Base-by-base conservation (phyloP, 2,329 filamentous ascomycete species). In the Clarireedia monteithiana region DNA sequence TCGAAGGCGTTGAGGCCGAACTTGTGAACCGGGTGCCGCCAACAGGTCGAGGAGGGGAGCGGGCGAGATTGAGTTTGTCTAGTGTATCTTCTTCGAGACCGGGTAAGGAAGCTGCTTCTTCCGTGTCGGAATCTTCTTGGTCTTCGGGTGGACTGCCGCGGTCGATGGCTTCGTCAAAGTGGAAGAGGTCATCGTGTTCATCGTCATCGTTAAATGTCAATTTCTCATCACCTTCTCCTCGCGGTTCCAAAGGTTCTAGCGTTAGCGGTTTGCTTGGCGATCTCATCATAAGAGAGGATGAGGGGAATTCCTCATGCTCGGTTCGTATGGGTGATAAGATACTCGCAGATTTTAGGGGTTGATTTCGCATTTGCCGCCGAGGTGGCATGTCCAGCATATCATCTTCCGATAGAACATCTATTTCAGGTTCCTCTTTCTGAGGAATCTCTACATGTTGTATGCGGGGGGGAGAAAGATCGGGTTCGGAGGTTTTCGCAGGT, bases 351-450 rank as follows among this genome's bases (percentile, higher is more conserved):
- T 59, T 57, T 48, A 54, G 26, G 30, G 47, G 57, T 34, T 60
- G 58, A 30, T 59, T 38, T 50, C 47, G 58, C 40, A 56, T 56
- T 44, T 50, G 59, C 38, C 39, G 59, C 24, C 61, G 39, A 23
- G 59, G 57, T 9, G 60, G 60, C 62, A 65, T 66, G 54, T 65
- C 62, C 4, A 64, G 47, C 60, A 64, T 62, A 20, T 65, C 64
- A 20, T 64, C 60, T 10, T 64, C 63, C 20, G 59, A 62, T 45
- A 49, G 39, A 4, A 36, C 53, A 4, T 60, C 60, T 2, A 42
- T 12, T 39, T 53, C 55, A 7, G 57, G 46, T 4, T 48, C 48
- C 20, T 38, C 26, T n/a, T 40, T 40, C 3, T n/a, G 40, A 40
- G 17, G 48, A 45, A 14, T 24, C 14, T 54, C 52, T 30, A 49